Conservation (phyloP, 2,329 filamentous ascomycete genomes). For the Aureobasidium sp. region DNA sequence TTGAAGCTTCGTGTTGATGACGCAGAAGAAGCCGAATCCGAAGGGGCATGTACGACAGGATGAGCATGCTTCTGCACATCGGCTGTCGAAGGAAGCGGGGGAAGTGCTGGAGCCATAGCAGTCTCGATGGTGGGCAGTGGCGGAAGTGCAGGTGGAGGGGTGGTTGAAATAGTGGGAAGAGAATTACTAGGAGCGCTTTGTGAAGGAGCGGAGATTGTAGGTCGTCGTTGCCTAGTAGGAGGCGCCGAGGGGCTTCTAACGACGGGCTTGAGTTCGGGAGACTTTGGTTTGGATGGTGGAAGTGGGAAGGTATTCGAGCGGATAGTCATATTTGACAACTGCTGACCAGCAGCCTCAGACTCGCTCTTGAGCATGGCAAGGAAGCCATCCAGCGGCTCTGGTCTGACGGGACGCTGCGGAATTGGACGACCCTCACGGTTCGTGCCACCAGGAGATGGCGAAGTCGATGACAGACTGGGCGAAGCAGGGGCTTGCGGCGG, state of each 20-base stretch:
- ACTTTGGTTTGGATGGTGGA: background rate
- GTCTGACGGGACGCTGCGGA: conserved; percentile 24
- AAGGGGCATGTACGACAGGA: conserved; percentile 2
- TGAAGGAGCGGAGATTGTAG: conserved; percentile 5
- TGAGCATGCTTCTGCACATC: conserved; percentile 4
- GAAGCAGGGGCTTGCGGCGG: background rate
- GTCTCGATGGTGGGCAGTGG: background rate
- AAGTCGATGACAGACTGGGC: background rate
- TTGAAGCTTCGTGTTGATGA: conserved; percentile 18
- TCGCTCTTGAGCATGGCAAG: conserved; percentile 14
- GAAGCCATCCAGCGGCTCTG: conserved; percentile 18
- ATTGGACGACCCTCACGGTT: conserved; percentile 18
- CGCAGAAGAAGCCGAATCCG: conserved; percentile 14
- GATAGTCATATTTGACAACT: conserved; percentile 1
- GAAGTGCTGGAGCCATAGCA: conserved; percentile 21
- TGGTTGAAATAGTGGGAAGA: background rate
- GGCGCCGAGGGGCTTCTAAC: conserved; percentile 11
- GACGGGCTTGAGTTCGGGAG: background rate
- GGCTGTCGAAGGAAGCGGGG: background rate
- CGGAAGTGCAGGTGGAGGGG: conserved; percentile 23
- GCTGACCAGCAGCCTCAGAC: conserved; percentile 5
- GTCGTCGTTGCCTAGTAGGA: conserved; percentile 1
- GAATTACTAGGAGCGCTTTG: background rate
- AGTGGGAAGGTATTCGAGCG: conserved; percentile 14
- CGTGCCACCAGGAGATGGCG: background rate